Base-by-base conservation (phyloP, 1,284 basidiomycete genomes). In the Naganishia albida region DNA sequence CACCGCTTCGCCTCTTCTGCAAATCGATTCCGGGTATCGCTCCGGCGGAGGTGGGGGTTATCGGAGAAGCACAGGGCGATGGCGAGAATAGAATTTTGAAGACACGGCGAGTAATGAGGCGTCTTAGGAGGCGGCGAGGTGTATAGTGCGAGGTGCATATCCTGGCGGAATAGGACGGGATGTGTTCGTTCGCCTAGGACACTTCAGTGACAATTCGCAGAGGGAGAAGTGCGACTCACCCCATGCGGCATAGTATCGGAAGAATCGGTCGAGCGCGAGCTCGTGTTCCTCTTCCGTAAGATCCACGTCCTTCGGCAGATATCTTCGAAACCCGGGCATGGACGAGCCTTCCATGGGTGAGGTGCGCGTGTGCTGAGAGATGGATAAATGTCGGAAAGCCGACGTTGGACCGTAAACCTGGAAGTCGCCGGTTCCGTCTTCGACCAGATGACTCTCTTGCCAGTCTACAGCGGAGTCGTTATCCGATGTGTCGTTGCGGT, bases 21-120 rank as follows among this genome's bases (percentile, higher is more conserved):
- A 69, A 85, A 87, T 25, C 77, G 74, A 44, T 78, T 74, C 2
- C 86, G 79, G 0, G 82, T 79, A 40, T 80, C 78, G 18, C 80
- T 73, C 48, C 83, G 80, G 8, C 82, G 78, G 42, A 86, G 78
- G 23, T 75, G 70, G 1, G 83, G 83, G 49, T 87, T 82, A 59
- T 86, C 84, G 2, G 85, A 83, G 70, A 85, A 87, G 0, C 83
- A 82, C 0, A 83, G 78, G 1, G 83, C 86, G 28, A 89, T 76
- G 1, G 87, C 81, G 8, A 89, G 77, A 0, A 87, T 77, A 3
- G 85, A 81, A 70, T 88, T 88, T 76, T 89, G 88, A 2, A 88
- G 80, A 81, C 88, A 85, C 0, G 87, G 86, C 1, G 85, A 86
- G 76, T 88, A 89, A 69, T 86, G 84, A 0, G 85, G 81, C 0